Evolutionary conservation across 2,329 filamentous ascomycete genomes (phyloP).

Genomic region (Botrytis cinerea): DNA sequence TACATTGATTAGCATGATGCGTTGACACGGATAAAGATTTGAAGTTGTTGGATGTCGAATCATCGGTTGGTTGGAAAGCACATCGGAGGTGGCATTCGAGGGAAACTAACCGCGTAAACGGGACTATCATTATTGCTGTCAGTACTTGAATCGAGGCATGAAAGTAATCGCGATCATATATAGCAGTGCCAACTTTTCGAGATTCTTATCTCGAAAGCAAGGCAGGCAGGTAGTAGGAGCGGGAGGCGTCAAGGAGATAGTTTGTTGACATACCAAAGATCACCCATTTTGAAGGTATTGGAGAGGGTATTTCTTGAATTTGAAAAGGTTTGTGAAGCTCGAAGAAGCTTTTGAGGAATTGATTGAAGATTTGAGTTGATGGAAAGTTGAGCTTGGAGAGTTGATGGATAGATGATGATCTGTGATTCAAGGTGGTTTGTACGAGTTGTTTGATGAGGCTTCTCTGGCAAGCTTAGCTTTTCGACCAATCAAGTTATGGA

Average conservation of each 20-base stretch:
- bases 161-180: constrained; percentile 12
- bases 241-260: constrained; percentile 28
- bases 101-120: constrained; percentile 92
- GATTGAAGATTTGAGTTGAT: constrained; percentile 36
- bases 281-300: constrained; percentile 62
- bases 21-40: constrained; percentile 30
- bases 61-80: constrained; percentile 6
- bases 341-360: constrained; percentile 32
- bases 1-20: constrained; percentile 37
- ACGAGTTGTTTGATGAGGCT: constrained; percentile 26
- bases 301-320: constrained; percentile 30
- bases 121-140: constrained; percentile 63
- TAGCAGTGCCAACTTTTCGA: constrained; percentile 19
- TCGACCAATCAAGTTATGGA: constrained; percentile 22
- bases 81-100: constrained; percentile 20
- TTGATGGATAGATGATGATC: constrained; percentile 36
- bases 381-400: constrained; percentile 34
- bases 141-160: constrained; percentile 43
- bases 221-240: constrained; percentile 5
- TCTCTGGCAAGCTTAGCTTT: constrained; percentile 34
- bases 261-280: constrained; percentile 70
- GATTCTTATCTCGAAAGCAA: constrained; percentile 30
- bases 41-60: constrained; percentile 1
- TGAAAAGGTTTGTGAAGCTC: constrained; percentile 31
- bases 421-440: constrained; percentile 28